Evolutionary conservation across 495 filamentous ascomycete species (phyloP), one percentile per base, ranked within the genome.

Genomic region (Trichocladium uniseriatum): DNA sequence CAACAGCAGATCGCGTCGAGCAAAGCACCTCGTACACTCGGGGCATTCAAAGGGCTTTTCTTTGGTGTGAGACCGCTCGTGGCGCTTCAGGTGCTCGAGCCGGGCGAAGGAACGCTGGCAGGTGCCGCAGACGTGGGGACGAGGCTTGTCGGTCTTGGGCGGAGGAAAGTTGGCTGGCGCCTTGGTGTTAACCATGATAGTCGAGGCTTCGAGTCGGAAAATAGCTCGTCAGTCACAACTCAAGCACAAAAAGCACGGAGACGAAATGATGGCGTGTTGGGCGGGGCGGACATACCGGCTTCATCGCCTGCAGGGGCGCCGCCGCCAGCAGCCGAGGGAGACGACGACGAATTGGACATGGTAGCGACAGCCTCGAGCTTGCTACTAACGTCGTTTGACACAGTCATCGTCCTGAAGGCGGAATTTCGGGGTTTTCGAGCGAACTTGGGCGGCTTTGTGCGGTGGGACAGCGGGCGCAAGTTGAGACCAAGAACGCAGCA

Each of bases 11-110:
- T 99, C 92, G 49, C 92, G 79, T 29, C 92, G 80, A 27, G 92
- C 92, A 71, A 99, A 99, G 74, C 92, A 97, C 62, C 92, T 73
- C 18, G 87, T 76, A 63, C 92, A 99, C 65, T 97, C 89, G 20
- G 91, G 90, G 55, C 92, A 99, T 63, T 95, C 91, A 62, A 99
- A 99, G 2, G 92, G 92, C 73, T 98, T 98, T 65, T 99, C 92
- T 64, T 99, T 99, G 10, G 92, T 99, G 59, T 99, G 92, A 16
- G 92, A 97, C 37, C 92, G 83, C 74, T 99, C 92, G 69, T 99
- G 92, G 38, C 92, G 85, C 71, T 99, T 99, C 52, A 99, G 72
- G 69, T 99, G 92, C 69, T 99, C 92, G 56, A 99, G 69, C 49
- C 92, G 81, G 47, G 92, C 92, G 63, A 99, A 99, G 3, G 87